Percentiles rank a stretch among this genome's conserved stretches.
These are phyloP conservation scores for Selaginella moellendorffii DNA, from an alignment of 75 land plant species.

Conservation along the genomic window DNA sequence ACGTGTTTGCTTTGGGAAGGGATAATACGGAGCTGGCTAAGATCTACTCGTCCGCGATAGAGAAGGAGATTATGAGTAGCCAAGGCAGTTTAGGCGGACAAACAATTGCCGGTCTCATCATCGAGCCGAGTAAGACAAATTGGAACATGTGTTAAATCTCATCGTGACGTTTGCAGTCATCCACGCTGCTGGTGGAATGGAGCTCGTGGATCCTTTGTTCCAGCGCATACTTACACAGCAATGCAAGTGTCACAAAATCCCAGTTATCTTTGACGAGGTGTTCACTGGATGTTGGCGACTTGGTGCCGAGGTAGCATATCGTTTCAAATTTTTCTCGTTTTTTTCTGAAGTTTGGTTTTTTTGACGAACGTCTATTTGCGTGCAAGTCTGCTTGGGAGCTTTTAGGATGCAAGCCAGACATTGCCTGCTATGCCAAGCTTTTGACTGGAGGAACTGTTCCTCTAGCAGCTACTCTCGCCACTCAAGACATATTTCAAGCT, in stretches of 20 bases:
- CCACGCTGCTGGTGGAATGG: constrained; percentile 92
- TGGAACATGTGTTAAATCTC: background rate
- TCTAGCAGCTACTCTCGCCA: constrained; percentile 66
- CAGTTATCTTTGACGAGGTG: constrained; percentile 87
- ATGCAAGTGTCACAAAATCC: constrained; percentile 44
- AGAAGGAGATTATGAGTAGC: constrained; percentile 32
- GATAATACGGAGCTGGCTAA: constrained; percentile 42
- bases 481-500: constrained; percentile 52
- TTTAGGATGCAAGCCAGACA: constrained; percentile 70
- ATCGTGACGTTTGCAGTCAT: constrained; percentile 36
- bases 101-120: constrained; percentile 52
- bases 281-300: constrained; percentile 93
- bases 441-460: constrained; percentile 86
- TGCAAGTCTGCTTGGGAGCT: constrained; percentile 70
- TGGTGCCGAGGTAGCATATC: constrained; percentile 57
- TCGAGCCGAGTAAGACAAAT: constrained; percentile 64
- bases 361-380: too few species aligned
- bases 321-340: too few species aligned
- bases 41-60: constrained; percentile 38
- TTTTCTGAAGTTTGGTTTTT: too few species aligned
- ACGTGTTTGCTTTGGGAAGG: constrained; percentile 38
- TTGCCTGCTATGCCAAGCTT: constrained; percentile 76
- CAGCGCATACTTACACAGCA: constrained; percentile 62
- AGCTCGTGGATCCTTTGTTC: constrained; percentile 84
- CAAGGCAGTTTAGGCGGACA: constrained; percentile 14